phyloP scores from a whole-genome alignment of 495 filamentous ascomycete genomes.

The Wilcoxina mikolae region DNA sequence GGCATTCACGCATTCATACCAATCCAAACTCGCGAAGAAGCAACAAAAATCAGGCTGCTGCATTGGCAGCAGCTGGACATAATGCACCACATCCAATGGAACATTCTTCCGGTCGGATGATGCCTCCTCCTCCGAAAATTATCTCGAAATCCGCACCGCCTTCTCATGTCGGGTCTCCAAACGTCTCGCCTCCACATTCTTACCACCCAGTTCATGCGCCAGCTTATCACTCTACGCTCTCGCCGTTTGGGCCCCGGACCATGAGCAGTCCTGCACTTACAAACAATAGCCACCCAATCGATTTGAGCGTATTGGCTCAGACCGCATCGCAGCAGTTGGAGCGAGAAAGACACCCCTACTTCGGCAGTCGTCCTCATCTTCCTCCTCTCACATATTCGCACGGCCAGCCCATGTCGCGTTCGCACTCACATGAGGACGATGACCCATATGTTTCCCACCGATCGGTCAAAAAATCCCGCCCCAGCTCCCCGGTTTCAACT shows the following conservation, averaged over 20 bases:
- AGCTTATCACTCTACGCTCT: conserved; percentile 16
- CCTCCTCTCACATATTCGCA: conserved; percentile 61
- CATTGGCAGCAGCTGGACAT: conserved; percentile 38
- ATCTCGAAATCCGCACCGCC: conserved; percentile 75
- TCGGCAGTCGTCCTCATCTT: conserved; percentile 49
- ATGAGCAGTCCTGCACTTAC: conserved; percentile 31
- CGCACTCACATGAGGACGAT: conserved; percentile 73
- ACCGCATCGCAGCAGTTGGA: conserved; percentile 77
- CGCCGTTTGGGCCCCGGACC: conserved; percentile 29
- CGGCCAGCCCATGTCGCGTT: conserved; percentile 66
- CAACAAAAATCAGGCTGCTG: conserved; percentile 65
- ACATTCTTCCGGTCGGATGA: conserved; percentile 47
- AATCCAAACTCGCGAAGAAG: conserved; percentile 93
- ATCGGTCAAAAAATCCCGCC: conserved; percentile 70
- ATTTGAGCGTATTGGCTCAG: conserved; percentile 80
- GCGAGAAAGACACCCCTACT: conserved; percentile 53
- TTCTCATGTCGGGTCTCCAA: conserved; percentile 78
- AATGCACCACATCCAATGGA: conserved; percentile 32
- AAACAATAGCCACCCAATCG: conserved; percentile 40
- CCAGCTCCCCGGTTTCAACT: conserved; percentile 85
- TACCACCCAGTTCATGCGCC: conserved; percentile 37
- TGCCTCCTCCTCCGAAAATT: conserved; percentile 62
- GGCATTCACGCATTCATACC: conserved; percentile 96
- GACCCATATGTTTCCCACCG: conserved; percentile 52
- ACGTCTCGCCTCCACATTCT: conserved; percentile 88